These are phyloP conservation scores for Mycena vulgaris DNA, from an alignment of 768 basidiomycete species.

Conservation along the genomic window DNA sequence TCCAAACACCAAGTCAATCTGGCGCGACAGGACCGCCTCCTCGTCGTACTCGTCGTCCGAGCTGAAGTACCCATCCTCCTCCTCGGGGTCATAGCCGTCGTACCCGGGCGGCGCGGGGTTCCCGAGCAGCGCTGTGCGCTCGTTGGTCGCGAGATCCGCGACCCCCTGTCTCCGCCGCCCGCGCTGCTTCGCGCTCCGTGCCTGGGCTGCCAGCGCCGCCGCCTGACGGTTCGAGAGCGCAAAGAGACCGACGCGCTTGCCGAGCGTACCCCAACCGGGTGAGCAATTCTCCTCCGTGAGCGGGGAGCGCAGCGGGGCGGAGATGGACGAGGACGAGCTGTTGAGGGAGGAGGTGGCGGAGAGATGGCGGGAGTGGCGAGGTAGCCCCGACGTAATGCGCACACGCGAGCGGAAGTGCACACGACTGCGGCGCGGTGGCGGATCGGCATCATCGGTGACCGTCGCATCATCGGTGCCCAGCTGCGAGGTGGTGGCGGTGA, in stretches of 20 bases:
- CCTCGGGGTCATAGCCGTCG: conserved; percentile 26
- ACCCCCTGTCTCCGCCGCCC: conserved; percentile 16
- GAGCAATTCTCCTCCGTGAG: conserved; percentile 58
- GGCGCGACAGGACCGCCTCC: conserved; percentile 57
- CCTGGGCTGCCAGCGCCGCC: conserved; percentile 30
- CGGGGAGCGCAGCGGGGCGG: conserved; percentile 79
- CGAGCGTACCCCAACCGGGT: conserved; percentile 75
- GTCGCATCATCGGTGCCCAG: conserved; percentile 16
- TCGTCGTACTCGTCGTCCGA: conserved; percentile 43
- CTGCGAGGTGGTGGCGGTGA: conserved; percentile 17
- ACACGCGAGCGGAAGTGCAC: conserved; percentile 72
- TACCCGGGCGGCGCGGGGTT: conserved; percentile 36
- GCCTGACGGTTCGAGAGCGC: conserved; percentile 45
- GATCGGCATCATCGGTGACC: conserved; percentile 4
- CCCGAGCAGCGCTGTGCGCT: conserved; percentile 58
- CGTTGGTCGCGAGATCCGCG: conserved; percentile 40
- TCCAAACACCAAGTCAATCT: conserved; percentile 73
- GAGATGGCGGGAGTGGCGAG: conserved; percentile 46
- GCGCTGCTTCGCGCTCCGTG: conserved; percentile 39
- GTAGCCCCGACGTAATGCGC: conserved; percentile 68
- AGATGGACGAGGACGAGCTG: conserved; percentile 83
- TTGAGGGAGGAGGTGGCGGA: conserved; percentile 61
- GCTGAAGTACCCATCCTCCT: background rate
- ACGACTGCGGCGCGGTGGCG: conserved; percentile 35
- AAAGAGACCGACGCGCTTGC: conserved; percentile 65